These are phyloP conservation scores for Triglochin maritima DNA, from an alignment of 106 monocot genomes.

Conservation along the genomic window DNA sequence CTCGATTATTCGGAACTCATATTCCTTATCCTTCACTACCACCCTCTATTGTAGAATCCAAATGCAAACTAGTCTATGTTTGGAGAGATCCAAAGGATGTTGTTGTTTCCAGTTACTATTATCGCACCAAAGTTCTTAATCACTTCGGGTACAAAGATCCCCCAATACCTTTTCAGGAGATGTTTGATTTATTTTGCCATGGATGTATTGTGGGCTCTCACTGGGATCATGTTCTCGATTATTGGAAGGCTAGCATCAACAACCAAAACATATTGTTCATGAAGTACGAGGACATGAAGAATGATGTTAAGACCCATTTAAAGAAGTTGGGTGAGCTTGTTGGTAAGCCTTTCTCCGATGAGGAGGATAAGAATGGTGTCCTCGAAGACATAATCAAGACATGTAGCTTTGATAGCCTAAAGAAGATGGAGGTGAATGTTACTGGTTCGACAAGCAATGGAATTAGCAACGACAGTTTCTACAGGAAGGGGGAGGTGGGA, in stretches of 20 bases:
- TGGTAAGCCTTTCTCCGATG: conserved; percentile 13
- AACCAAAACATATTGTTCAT: conserved; percentile 13
- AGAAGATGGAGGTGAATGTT: conserved; percentile 10
- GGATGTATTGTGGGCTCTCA: conserved; percentile 2
- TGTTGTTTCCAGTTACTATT: conserved; percentile 9
- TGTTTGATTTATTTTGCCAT: neutral
- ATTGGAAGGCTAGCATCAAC: conserved; percentile 9
- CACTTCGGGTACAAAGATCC: too few relatives aligned
- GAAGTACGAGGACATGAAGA: conserved; percentile 21
- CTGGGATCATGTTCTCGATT: conserved; percentile 22
- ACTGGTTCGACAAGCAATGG: neutral
- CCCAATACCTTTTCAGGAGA: neutral
- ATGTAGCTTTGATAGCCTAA: conserved; percentile 27
- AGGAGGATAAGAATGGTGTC: conserved; percentile 13
- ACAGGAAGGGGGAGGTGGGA: conserved; percentile 23
- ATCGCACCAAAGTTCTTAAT: too few relatives aligned
- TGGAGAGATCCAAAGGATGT: conserved; percentile 33
- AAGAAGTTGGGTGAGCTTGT: conserved; percentile 24
- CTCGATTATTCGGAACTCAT: conserved; percentile 13
- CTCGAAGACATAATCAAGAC: conserved; percentile 15
- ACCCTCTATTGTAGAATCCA: neutral
- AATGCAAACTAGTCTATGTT: conserved; percentile 26
- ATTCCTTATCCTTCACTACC: conserved; percentile 3
- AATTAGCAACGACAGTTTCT: conserved; percentile 5
- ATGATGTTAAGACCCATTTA: neutral